Evolutionary conservation across 371 early-diverging fungal species (phyloP).

Genomic region (Encephalitozoon intestinalis): DNA sequence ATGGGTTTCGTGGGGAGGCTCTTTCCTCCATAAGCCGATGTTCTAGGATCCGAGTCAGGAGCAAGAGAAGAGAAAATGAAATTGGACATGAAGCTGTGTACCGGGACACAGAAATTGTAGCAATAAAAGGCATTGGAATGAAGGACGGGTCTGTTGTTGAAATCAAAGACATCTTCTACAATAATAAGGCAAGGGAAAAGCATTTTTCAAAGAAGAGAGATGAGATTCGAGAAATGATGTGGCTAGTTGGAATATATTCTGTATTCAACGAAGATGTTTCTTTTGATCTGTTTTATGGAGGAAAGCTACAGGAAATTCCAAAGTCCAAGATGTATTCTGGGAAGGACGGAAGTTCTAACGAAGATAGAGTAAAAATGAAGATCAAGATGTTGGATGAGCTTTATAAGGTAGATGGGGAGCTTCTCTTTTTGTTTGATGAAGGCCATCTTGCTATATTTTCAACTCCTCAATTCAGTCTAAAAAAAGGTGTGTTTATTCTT

Average conservation of each 20-base stretch:
- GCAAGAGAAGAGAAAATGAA: slow-evolving; percentile 14
- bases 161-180: slow-evolving; percentile 55
- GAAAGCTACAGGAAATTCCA: not conserved
- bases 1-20: slow-evolving; percentile 96
- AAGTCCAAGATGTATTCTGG: not conserved
- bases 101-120: slow-evolving; percentile 13
- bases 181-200: slow-evolving; percentile 47
- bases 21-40: slow-evolving; percentile 85
- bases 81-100: slow-evolving; percentile 36
- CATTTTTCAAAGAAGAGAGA: slow-evolving; percentile 46
- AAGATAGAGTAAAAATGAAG: not conserved
- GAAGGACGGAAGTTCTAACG: not conserved
- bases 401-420: slow-evolving; percentile 8
- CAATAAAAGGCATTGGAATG: slow-evolving; percentile 16
- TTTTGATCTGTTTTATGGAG: slow-evolving; percentile 25
- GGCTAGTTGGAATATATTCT: slow-evolving; percentile 44
- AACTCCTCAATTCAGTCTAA: slow-evolving; percentile 62
- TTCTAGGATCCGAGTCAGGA: slow-evolving; percentile 73
- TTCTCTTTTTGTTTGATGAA: not conserved
- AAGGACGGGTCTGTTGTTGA: slow-evolving; percentile 51
- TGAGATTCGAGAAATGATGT: slow-evolving; percentile 38
- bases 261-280: slow-evolving; percentile 23
- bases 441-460: not conserved
- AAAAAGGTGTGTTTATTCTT: slow-evolving; percentile 69
- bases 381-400: not conserved